Conservation (phyloP, 169 alveolate genomes). For the Cytauxzoon felis region DNA sequence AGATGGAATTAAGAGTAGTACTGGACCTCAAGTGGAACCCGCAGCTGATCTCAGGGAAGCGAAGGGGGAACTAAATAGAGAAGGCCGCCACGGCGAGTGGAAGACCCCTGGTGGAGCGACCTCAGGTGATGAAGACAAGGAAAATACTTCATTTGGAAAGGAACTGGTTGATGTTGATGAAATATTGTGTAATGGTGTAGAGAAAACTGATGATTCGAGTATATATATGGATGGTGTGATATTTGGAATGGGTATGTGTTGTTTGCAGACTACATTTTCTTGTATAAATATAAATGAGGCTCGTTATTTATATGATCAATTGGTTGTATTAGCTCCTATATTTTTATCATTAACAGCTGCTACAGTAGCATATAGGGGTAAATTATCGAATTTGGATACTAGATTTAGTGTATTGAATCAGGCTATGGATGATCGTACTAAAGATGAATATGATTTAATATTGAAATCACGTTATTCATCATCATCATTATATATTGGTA, state of each 20-base stretch:
- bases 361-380: slow-evolving; percentile 90
- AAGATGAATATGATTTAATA: slow-evolving; percentile 78
- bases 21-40: no score
- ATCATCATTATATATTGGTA: slow-evolving; percentile 85
- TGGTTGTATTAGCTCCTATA: slow-evolving; percentile 88
- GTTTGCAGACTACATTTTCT: slow-evolving; percentile 87
- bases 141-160: no score
- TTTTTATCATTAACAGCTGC: slow-evolving; percentile 89
- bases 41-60: no score
- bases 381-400: slow-evolving; percentile 85
- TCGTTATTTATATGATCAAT: slow-evolving; percentile 87
- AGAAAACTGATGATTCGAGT: no score
- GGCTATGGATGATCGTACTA: slow-evolving; percentile 91
- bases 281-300: slow-evolving; percentile 82
- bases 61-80: no score
- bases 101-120: no score
- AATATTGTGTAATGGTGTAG: no score
- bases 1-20: no score
- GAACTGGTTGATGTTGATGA: no score
- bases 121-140: no score
- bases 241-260: slow-evolving; percentile 95
- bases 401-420: slow-evolving; percentile 88
- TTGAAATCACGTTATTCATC: slow-evolving; percentile 88
- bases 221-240: slow-evolving; percentile 94
- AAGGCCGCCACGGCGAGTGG: no score